These are phyloP conservation scores for Paxillus involutus DNA, from an alignment of 768 basidiomycete genomes.

Conservation along the genomic window DNA sequence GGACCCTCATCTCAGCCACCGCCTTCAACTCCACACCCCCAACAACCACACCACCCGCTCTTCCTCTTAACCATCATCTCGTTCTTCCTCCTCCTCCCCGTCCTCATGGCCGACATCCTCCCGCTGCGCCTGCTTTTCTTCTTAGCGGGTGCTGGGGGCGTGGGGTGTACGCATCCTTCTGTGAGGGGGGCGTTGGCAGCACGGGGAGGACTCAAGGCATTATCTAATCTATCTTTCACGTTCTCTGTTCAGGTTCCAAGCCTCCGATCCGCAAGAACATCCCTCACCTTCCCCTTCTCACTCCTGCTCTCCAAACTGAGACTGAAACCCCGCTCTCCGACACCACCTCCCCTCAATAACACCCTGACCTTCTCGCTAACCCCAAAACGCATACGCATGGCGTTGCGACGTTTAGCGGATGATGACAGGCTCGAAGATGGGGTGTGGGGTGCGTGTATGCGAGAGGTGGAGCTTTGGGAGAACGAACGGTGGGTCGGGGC, in stretches of 20 bases:
- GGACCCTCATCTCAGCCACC: not conserved
- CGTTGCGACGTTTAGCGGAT: conserved; percentile 46
- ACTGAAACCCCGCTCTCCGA: not conserved
- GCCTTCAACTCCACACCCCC: not conserved
- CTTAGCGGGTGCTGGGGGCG: conserved; percentile 15
- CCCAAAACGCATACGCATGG: conserved; percentile 29
- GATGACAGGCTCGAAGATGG: conserved; percentile 64
- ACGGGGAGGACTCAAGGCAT: too few species aligned
- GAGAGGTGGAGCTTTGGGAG: conserved; percentile 76
- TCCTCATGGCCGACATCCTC: conserved; percentile 40
- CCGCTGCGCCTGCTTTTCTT: conserved; percentile 50
- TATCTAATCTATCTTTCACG: too few species aligned
- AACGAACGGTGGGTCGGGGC: conserved; percentile 61
- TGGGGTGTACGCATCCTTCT: not conserved
- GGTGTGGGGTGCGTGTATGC: conserved; percentile 63
- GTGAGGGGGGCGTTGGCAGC: not conserved
- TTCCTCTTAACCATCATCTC: conserved; percentile 38
- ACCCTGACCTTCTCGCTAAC: conserved; percentile 15
- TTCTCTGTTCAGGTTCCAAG: too few species aligned
- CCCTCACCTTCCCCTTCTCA: too few species aligned
- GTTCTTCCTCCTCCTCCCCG: conserved; percentile 42
- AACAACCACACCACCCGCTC: conserved; percentile 32
- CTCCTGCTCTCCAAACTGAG: conserved; percentile 3
- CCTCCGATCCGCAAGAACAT: too few species aligned
- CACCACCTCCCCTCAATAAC: not conserved